Conservation (phyloP, 2,329 filamentous ascomycete genomes). For the Teratosphaeria destructans region DNA sequence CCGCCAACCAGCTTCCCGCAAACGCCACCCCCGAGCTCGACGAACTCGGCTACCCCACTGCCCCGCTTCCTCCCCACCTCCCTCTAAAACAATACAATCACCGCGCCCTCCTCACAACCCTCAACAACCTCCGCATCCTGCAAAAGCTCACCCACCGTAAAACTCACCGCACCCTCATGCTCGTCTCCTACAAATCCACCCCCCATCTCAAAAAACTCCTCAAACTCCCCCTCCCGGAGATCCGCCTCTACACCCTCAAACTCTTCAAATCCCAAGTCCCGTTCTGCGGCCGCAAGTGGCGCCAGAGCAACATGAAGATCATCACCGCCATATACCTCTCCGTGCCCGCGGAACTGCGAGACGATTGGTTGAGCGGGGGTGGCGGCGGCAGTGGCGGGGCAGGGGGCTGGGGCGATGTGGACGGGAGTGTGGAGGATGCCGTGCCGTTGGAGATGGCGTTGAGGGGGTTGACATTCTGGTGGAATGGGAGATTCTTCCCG, state of each 20-base stretch:
- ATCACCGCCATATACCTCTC: slow-evolving; percentile 95
- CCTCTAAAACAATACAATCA: slow-evolving; percentile 81
- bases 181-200: slow-evolving; percentile 91
- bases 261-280: slow-evolving; percentile 98
- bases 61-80: slow-evolving; percentile 51
- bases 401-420: slow-evolving; percentile 51
- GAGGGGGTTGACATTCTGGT: slow-evolving; percentile 85
- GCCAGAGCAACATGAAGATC: slow-evolving; percentile 95
- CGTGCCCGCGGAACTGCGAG: slow-evolving; percentile 80
- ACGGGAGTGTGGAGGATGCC: slow-evolving; percentile 87
- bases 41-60: slow-evolving; percentile 73
- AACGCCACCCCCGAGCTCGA: slow-evolving; percentile 53
- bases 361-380: slow-evolving; percentile 87
- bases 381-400: slow-evolving; percentile 29
- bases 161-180: slow-evolving; percentile 82
- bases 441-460: slow-evolving; percentile 86
- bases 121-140: slow-evolving; percentile 91
- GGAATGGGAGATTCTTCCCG: slow-evolving; percentile 62
- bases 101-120: slow-evolving; percentile 88
- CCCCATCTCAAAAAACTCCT: slow-evolving; percentile 86
- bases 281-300: slow-evolving; percentile 96
- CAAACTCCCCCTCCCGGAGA: slow-evolving; percentile 75
- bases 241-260: slow-evolving; percentile 91
- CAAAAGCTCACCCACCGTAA: slow-evolving; percentile 97
- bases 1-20: not conserved